Evolutionary conservation across 495 filamentous ascomycete species (phyloP).

Genomic region (Penicillium goetzii): DNA sequence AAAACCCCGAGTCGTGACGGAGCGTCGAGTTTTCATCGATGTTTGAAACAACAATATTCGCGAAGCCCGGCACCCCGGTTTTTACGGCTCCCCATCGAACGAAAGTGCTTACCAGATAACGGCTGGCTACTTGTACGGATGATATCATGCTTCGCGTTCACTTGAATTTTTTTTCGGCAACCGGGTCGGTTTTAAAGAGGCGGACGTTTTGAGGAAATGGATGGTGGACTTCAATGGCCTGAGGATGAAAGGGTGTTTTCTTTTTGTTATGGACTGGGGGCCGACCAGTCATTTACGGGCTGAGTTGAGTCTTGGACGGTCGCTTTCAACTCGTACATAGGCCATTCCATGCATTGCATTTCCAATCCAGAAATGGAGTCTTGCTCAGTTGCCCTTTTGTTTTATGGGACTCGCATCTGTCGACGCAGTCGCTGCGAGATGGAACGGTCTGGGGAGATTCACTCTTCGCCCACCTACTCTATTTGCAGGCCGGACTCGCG

Average conservation of each 20-base stretch:
- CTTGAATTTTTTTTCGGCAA: slow-evolving; percentile 41
- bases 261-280: slow-evolving; percentile 20
- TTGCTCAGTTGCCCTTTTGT: slow-evolving; percentile 6
- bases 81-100: slow-evolving; percentile 33
- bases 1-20: slow-evolving; percentile 32
- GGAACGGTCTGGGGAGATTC: neutral
- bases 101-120: slow-evolving; percentile 34
- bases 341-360: slow-evolving; percentile 39
- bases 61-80: slow-evolving; percentile 25
- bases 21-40: slow-evolving; percentile 34
- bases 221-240: slow-evolving; percentile 28
- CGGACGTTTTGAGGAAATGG: slow-evolving; percentile 27
- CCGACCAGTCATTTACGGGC: slow-evolving; percentile 15
- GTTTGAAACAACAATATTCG: slow-evolving; percentile 32
- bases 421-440: neutral
- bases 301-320: slow-evolving; percentile 25
- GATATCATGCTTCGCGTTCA: slow-evolving; percentile 41
- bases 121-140: slow-evolving; percentile 43
- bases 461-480: neutral
- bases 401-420: neutral
- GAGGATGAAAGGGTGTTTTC: slow-evolving; percentile 31
- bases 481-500: neutral
- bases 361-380: slow-evolving; percentile 36
- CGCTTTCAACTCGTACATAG: slow-evolving; percentile 37
- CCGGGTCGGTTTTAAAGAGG: slow-evolving; percentile 32